Evolutionary conservation across 23 red algal species (phyloP), one percentile per base, ranked within the genome.

Genomic region (Pyropia yezoensis): DNA sequence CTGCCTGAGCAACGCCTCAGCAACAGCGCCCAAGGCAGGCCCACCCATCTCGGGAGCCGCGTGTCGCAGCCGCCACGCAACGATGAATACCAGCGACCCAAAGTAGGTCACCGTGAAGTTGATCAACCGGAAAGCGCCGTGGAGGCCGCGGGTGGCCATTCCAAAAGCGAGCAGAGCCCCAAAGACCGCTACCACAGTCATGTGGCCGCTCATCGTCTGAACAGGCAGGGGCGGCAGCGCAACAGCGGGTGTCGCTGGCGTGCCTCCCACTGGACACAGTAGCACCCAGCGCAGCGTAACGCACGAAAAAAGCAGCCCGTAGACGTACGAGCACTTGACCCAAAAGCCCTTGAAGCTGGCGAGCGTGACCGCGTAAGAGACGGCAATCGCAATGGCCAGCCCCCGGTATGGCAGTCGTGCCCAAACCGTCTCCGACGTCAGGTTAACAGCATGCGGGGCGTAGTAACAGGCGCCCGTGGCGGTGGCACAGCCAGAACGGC

Each of bases 291-390:
- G 83, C 22, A 88, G 73, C 7, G 83, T 70, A 1, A 67, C 61
- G 39, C 54, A 59, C 17, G 65, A 23, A 52, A 88, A 47, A 1
- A 88, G 57, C 12, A 88, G 50, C 14, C 83, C 83, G 60, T 88
- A 88, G 13, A 88, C 83, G 29, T 88, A 88, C 39, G 66, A 77
- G 67, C 74, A 79, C 50, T 88, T 88, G 49, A 88, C 73, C 83
- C 83, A 88, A 34, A 88, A 88, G 47, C 82, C 82, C 30, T 75
- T 65, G 18, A 87, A 70, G 16, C 70, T 76, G 11, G 76, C 32
- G 12, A 87, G 23, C 19, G 82, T 77, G 63, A 87, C 70, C 18
- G 2, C 55, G 59, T 76, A 70, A 11, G 82, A 62, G 49, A 57
- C 28, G 7, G 47, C 17, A 14, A 72, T 69, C 33, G 62, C 60